These are phyloP conservation scores for Agroathelia rolfsii DNA, from an alignment of 1,284 basidiomycete genomes.

Conservation along the genomic window DNA sequence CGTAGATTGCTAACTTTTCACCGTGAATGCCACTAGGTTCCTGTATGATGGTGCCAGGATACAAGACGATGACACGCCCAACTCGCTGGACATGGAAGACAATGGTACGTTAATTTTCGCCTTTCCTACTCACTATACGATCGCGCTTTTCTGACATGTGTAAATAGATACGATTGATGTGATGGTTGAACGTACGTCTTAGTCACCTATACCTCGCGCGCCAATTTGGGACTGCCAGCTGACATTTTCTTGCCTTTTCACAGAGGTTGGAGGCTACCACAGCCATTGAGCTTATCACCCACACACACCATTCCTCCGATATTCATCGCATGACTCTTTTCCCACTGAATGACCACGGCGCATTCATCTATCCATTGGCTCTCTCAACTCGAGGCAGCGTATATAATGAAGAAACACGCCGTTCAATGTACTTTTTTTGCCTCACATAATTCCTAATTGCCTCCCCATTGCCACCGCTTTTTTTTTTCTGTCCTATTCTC, in stretches of 20 bases:
- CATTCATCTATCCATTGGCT: conserved; percentile 1
- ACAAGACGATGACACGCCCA: conserved; percentile 76
- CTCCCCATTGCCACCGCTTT: too few relatives aligned
- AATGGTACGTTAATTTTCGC: conserved; percentile 40
- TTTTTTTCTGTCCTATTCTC: too few relatives aligned
- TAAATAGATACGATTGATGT: conserved; percentile 77
- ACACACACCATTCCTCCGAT: background rate
- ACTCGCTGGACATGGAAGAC: conserved; percentile 80
- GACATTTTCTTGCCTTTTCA: background rate
- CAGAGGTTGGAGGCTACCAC: conserved; percentile 15
- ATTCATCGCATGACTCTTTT: background rate
- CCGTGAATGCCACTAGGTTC: conserved; percentile 42
- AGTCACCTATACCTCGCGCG: background rate
- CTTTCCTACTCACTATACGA: conserved; percentile 1
- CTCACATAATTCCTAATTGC: too few relatives aligned
- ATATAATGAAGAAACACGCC: too few relatives aligned
- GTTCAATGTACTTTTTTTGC: too few relatives aligned
- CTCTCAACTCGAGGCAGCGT: too few relatives aligned
- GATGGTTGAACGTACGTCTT: conserved; percentile 79
- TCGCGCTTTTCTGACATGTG: conserved; percentile 2
- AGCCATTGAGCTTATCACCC: background rate
- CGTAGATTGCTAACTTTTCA: conserved; percentile 4
- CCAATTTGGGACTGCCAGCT: background rate
- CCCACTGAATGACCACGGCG: background rate
- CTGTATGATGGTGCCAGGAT: conserved; percentile 81